These are phyloP conservation scores for Takashimella tepidaria DNA, from an alignment of 1,284 basidiomycete genomes.

Conservation along the genomic window DNA sequence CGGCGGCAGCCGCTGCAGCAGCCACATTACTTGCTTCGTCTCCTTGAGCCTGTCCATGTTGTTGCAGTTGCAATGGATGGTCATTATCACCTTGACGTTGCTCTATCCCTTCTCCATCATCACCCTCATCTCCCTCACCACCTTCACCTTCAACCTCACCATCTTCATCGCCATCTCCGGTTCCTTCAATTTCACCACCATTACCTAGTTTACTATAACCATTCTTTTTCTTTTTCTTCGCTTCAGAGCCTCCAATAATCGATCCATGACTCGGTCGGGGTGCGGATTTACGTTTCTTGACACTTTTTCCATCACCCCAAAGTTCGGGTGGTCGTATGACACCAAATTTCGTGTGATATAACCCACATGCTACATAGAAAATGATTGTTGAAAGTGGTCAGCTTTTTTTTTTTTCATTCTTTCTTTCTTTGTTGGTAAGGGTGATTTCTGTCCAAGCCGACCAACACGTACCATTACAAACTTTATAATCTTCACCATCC, in stretches of 20 bases:
- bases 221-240: constrained; percentile 5
- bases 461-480: constrained; percentile 38
- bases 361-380: constrained; percentile 33
- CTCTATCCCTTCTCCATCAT: background rate
- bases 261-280: constrained; percentile 1
- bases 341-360: constrained; percentile 41
- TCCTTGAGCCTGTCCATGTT: background rate
- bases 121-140: background rate
- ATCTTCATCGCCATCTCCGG: constrained; percentile 1
- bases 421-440: too few species aligned
- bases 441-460: background rate
- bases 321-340: constrained; percentile 42
- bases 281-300: constrained; percentile 32
- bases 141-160: background rate
- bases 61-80: background rate
- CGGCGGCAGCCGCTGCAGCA: background rate
- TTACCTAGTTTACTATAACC: constrained; percentile 17
- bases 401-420: too few species aligned
- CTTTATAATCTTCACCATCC: constrained; percentile 30
- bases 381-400: background rate
- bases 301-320: constrained; percentile 41
- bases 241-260: background rate
- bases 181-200: constrained; percentile 1
- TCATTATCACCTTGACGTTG: too few species aligned
- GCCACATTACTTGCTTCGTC: background rate